Evolutionary conservation across 306 rosid species (phyloP), one percentile per base, ranked within the genome.

Genomic region (Ammopiptanthus mongolicus): DNA sequence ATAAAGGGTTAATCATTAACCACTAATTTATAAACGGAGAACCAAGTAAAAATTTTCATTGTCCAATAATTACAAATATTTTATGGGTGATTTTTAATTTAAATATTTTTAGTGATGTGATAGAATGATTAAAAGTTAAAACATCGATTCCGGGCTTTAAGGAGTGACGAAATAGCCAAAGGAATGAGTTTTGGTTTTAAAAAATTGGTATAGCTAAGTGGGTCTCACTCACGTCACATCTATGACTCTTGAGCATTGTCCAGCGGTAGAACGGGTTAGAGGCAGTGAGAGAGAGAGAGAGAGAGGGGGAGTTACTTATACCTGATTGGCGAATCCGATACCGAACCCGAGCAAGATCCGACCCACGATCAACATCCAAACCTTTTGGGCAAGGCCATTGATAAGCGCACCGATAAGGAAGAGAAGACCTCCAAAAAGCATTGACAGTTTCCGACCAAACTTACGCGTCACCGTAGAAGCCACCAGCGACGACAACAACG

Each of bases 321-420:
- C 98, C 98, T 95, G 98, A 82, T 90, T 91, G 47, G 96, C 81
- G 51, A 95, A 95, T 1, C 98, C 98, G 68, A 95, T 86, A 64
- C 98, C 98, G n/a, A 95, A 84, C 1, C 98, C 97, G 68, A 95
- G 98, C 29, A 95, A 71, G 65, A 95, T 87, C 52, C 98, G 97
- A 77, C 98, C 98, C 8, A 91, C 83, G 9, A 91, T 91, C 37
- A 91, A 71, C 95, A 89, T 91, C 93, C 90, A 87, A 7, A 90
- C 88, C 0, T 36, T 41, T 51, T 79, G 48, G 11, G 98, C 96
- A 9, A 78, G 59, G 23, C 86, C 98, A 36, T 95, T 95, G 42
- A 95, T 82, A 53, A 90, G 69, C 10, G 98, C 98, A 12, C 98
- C 98, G 47, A 44, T 3, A 9, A 84, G 84, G 80, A 91, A 91